phyloP scores from a whole-genome alignment of 164 flowering plant species.

The Liquidambar formosana region DNA sequence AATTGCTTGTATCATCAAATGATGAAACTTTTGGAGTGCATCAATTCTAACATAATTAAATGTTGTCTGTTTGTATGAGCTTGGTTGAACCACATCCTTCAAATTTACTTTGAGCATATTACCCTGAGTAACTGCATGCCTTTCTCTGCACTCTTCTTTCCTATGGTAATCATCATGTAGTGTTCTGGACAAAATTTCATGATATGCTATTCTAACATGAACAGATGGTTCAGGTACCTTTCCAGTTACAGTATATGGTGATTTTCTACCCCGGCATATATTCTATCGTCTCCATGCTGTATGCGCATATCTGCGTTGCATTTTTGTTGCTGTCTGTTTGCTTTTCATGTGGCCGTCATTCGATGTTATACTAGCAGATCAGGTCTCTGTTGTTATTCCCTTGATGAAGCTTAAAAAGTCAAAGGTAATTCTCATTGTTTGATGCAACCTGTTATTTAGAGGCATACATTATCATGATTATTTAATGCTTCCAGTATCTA shows the following conservation, averaged over 20 bases:
- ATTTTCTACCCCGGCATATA: slow-evolving; percentile 88
- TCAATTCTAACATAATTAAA: not conserved
- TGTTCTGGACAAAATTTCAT: not conserved
- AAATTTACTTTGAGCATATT: too few relatives aligned
- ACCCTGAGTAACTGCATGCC: too few relatives aligned
- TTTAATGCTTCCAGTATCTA: slow-evolving; percentile 6
- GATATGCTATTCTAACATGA: not conserved
- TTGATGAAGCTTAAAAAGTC: slow-evolving; percentile 65
- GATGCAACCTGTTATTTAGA: not conserved
- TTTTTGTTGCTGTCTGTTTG: slow-evolving; percentile 83
- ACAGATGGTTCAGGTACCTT: slow-evolving; percentile 56
- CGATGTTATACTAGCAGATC: slow-evolving; percentile 83
- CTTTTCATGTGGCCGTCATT: slow-evolving; percentile 75
- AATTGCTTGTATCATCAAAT: too few relatives aligned
- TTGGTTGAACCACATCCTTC: too few relatives aligned
- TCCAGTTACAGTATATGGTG: slow-evolving; percentile 87
- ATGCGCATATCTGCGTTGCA: slow-evolving; percentile 89
- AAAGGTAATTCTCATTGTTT: slow-evolving; percentile 51
- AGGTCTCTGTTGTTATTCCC: slow-evolving; percentile 88
- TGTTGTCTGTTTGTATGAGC: not conserved
- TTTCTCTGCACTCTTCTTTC: too few relatives aligned
- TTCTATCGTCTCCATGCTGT: slow-evolving; percentile 90
- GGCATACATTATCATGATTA: not conserved
- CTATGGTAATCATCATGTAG: not conserved
- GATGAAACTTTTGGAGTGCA: too few relatives aligned